Percentiles rank a stretch among this genome's conserved stretches.
These are phyloP conservation scores for Clonostachys byssicola DNA, from an alignment of 2,329 filamentous ascomycete species.

Conservation along the genomic window DNA sequence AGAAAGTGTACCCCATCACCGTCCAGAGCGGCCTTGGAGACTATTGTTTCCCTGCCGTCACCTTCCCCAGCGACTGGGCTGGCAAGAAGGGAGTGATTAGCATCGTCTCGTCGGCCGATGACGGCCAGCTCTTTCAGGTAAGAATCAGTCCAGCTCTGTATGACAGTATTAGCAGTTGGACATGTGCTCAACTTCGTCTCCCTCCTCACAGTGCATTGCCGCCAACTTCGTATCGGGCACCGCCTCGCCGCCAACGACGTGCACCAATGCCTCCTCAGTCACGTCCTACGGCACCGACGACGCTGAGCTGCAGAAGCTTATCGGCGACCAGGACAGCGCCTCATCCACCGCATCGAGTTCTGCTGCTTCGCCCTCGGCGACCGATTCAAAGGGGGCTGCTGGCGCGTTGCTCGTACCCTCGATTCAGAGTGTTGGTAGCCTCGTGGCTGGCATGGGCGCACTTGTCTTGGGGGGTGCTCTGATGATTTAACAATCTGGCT, in stretches of 20 bases:
- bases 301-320: conserved; percentile 23
- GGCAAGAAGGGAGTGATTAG: conserved; percentile 52
- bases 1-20: conserved; percentile 47
- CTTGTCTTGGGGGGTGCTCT: too few species aligned
- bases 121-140: conserved; percentile 56
- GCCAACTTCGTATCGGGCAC: conserved; percentile 49
- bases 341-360: neutral
- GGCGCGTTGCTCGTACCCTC: too few species aligned
- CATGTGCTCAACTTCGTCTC: conserved; percentile 2
- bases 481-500: too few species aligned
- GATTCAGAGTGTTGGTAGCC: too few species aligned
- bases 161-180: neutral
- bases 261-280: conserved; percentile 28
- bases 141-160: conserved; percentile 5
- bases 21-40: conserved; percentile 48
- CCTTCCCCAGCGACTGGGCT: conserved; percentile 41
- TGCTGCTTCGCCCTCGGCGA: neutral
- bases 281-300: conserved; percentile 23
- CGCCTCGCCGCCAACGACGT: conserved; percentile 20
- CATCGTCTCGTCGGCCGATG: conserved; percentile 45
- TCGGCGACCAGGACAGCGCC: conserved; percentile 8
- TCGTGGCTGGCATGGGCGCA: too few species aligned
- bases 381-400: too few species aligned
- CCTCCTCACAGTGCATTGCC: conserved; percentile 45
- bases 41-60: conserved; percentile 47